Evolutionary conservation across 2,329 filamentous ascomycete species (phyloP), one percentile per base, ranked within the genome.

Genomic region (Ceratocystis variospora): DNA sequence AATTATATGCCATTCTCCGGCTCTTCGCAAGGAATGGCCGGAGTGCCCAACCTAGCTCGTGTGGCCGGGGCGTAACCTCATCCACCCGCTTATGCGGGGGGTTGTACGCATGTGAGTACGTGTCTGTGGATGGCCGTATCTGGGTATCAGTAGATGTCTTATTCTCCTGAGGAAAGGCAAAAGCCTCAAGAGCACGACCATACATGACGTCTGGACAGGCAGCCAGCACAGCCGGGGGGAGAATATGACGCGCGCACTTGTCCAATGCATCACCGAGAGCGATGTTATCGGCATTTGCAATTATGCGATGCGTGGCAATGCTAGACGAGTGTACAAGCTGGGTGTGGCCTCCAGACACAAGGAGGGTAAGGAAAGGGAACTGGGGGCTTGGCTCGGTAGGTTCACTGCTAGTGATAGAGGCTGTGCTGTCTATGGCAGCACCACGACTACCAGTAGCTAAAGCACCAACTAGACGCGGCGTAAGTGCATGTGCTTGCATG

Each of bases 401-500:
- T 25, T 45, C 33, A 2, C 33, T 46, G 22, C 15, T 15, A 22
- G 19, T 0, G 17, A 5, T 15, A 37, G 31, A 25, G 19, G 25
- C 22, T 61, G 44, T 66, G 31, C 53, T 46, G 46, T 17, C 10
- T 48, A 6, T 7, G 41, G 41, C 17, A 15, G 61, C 10, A 3
- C 19, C 2, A 6, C 25, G 6, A 15, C 22, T 4, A 15, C 8
- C 17, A 19, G 22, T 68, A 70, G 63, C 73, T 68, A 93, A 75
- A 4, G 88, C 88, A 41, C 79, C 77, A 3, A 87, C 86, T 53
- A 99, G 81, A 8, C 90, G 82, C 17, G 93, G 89, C 19, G 94
- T 97, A 69, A 99, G 77, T 19, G 94, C 88, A 75, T 99, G 94
- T 10, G 92, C 94, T 74, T 96, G 92, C 94, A 99, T 97, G 75